Evolutionary conservation across 148 eudicot genomes (phyloP).

Genomic region (Rhododendron henanense): DNA sequence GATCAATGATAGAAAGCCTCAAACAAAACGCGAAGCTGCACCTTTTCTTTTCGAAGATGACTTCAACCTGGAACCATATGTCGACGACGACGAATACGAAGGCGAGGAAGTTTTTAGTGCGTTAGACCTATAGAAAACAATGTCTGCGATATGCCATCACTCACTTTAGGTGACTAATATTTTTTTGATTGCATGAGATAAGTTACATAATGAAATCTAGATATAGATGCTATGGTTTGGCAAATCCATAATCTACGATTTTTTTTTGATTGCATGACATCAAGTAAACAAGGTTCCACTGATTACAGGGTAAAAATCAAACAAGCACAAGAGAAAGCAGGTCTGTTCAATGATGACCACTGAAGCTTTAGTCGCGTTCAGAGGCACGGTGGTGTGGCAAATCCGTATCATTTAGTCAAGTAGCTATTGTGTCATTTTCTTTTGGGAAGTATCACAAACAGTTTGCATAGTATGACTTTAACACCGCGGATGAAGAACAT

Average conservation of each 20-base stretch:
- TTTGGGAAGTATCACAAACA: neutral
- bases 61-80: slow-evolving; percentile 31
- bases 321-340: too few species aligned
- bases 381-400: neutral
- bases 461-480: neutral
- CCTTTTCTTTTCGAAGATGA: slow-evolving; percentile 56
- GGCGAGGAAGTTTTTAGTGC: slow-evolving; percentile 43
- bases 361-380: neutral
- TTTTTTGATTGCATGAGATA: neutral
- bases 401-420: neutral
- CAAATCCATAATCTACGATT: too few species aligned
- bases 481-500: neutral
- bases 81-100: slow-evolving; percentile 38
- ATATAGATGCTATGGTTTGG: neutral
- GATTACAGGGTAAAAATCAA: neutral
- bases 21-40: slow-evolving; percentile 36
- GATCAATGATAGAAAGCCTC: slow-evolving; percentile 49
- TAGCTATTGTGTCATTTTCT: neutral
- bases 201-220: neutral
- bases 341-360: neutral
- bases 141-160: neutral
- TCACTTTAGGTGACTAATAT: neutral
- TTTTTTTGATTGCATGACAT: too few species aligned
- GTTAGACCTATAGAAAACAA: slow-evolving; percentile 30
- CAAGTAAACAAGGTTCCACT: neutral